Conservation (phyloP, 2,329 filamentous ascomycete genomes). For the Phialophora tarda region DNA sequence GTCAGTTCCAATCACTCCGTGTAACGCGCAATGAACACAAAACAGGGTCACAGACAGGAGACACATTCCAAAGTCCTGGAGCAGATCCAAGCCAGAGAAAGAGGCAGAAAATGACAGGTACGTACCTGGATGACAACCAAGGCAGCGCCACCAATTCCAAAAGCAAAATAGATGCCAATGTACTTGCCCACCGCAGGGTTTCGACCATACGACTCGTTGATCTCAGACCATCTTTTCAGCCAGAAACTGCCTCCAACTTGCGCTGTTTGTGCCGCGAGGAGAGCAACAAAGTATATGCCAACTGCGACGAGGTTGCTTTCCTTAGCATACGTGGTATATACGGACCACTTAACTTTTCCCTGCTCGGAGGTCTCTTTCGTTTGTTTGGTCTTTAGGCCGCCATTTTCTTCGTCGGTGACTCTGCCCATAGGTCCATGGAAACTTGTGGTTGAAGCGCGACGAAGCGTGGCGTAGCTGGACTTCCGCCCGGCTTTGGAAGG, state of each 20-base stretch:
- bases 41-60: background rate
- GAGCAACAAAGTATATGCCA: conserved; percentile 73
- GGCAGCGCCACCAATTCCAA: conserved; percentile 83
- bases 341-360: conserved; percentile 96
- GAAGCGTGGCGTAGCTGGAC: conserved; percentile 76
- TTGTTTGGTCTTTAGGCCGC: conserved; percentile 76
- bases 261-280: conserved; percentile 79
- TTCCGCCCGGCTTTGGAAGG: conserved; percentile 60
- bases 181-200: conserved; percentile 86
- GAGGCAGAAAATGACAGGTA: conserved; percentile 9
- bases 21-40: background rate
- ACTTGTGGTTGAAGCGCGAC: conserved; percentile 88
- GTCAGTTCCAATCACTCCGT: conserved; percentile 23
- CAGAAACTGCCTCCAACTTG: conserved; percentile 86
- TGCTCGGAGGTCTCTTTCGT: conserved; percentile 88
- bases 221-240: conserved; percentile 91
- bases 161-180: conserved; percentile 92
- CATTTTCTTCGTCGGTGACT: conserved; percentile 73
- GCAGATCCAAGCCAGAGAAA: conserved; percentile 4
- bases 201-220: conserved; percentile 68
- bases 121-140: conserved; percentile 77
- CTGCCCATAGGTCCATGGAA: conserved; percentile 87
- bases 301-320: conserved; percentile 90
- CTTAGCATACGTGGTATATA: conserved; percentile 93
- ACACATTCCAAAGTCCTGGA: background rate